Evolutionary conservation across 768 basidiomycete species (phyloP), one percentile per base, ranked within the genome.

Genomic region (Mycena crocata): DNA sequence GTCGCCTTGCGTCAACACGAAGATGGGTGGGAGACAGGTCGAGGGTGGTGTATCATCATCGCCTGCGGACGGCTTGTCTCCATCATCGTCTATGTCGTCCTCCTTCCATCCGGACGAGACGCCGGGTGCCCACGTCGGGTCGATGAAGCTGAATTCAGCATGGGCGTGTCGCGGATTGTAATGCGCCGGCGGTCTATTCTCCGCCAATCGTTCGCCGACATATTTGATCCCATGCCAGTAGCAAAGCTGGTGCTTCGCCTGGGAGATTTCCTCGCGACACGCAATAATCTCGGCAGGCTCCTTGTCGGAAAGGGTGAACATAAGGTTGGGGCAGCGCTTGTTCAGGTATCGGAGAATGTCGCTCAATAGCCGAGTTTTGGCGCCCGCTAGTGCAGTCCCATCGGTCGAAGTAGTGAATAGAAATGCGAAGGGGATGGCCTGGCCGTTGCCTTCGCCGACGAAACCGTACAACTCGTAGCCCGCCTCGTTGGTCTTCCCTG

Each of bases 191-290:
- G 66, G 63, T 30, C 64, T 72, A 40, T 71, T 66, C 35, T 74
- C 72, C 14, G 71, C 62, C 0, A 79, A 56, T 0, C 71, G 64
- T 35, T 71, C 55, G 24, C 74, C 71, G 17, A 77, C 32, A 9
- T 75, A 74, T 15, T 51, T 49, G n/a, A 79, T 66, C 1, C 63
- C 71, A 57, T 80, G 79, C 78, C 78, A 79, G 40, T 76, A 74
- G 63, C 79, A 80, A 1, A 80, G 62, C 60, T 78, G 78, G 24
- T 78, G 75, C 46, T 77, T 78, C 5, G 74, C 71, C 14, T 58
- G 5, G 3, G 73, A 70, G n/a, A 71, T 70, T 4, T 65, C 62
- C 0, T 35, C 65, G 0, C 60, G 59, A 5, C 76, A 64, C 0
- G 74, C 74, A 57, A 70, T 71, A 44, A 80, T 79, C 45, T 79